Evolutionary conservation across 495 filamentous ascomycete species (phyloP).

Genomic region (Sporormia fimetaria): DNA sequence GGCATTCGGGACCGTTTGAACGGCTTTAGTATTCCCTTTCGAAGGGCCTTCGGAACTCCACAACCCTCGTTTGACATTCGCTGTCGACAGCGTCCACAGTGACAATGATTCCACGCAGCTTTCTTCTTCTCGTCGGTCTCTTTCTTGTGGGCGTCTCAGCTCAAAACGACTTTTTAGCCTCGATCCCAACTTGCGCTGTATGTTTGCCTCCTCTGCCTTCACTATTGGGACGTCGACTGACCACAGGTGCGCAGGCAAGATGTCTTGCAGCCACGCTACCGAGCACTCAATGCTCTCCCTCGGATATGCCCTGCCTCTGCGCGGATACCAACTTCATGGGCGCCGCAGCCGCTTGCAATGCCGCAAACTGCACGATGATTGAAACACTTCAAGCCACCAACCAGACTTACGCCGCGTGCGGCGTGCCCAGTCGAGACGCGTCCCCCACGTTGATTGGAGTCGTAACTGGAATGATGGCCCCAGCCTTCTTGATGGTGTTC

Average conservation of each 20-base stretch:
- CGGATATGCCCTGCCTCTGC: slow-evolving; percentile 4
- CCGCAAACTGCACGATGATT: background rate
- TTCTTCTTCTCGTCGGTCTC: background rate
- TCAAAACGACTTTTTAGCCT: slow-evolving; percentile 1
- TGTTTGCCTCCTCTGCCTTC: slow-evolving; percentile 1
- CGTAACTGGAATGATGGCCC: background rate
- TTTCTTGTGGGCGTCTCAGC: background rate
- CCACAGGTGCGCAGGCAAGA: background rate
- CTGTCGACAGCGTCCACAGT: slow-evolving; percentile 1
- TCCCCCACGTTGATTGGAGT: slow-evolving; percentile 2
- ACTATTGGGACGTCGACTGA: slow-evolving; percentile 1
- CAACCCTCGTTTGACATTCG: background rate
- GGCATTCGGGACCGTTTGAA: no score
- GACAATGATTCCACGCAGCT: background rate
- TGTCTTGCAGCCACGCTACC: slow-evolving; percentile 1
- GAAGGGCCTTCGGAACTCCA: slow-evolving; percentile 2
- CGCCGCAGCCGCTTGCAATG: slow-evolving; percentile 1
- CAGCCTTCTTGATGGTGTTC: slow-evolving; percentile 5
- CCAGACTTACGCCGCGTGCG: slow-evolving; percentile 1
- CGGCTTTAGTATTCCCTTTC: background rate
- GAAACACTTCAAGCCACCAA: background rate
- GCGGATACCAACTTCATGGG: slow-evolving; percentile 1
- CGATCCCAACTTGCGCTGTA: slow-evolving; percentile 2
- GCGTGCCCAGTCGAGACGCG: background rate
- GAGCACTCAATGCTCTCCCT: background rate